Evolutionary conservation across 2,329 filamentous ascomycete species (phyloP).

Genomic region (Knufia petricola): DNA sequence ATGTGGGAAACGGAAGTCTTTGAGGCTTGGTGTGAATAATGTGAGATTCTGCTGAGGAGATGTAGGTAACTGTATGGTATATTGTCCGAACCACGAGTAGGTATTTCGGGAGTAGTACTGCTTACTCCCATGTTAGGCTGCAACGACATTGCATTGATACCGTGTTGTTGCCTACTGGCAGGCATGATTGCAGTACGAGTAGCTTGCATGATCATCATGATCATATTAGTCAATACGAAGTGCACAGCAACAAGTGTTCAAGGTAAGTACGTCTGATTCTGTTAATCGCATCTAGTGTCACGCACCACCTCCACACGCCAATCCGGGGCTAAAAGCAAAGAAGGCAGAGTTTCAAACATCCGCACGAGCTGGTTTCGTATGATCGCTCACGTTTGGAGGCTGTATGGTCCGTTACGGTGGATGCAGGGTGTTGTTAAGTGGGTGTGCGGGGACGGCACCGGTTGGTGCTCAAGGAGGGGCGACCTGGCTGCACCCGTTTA

Average conservation of each 20-base stretch:
- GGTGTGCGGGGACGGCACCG: background rate
- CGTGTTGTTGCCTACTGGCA: background rate
- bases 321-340: too few species aligned
- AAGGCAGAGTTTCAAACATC: too few species aligned
- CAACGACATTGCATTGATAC: background rate
- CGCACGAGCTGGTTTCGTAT: too few species aligned
- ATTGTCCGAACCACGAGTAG: background rate
- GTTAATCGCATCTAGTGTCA: too few species aligned
- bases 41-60: conserved; percentile 5
- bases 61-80: background rate
- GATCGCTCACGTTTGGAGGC: too few species aligned
- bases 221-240: background rate
- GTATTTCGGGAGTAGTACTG: background rate
- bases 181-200: background rate
- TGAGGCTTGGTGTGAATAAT: background rate
- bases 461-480: background rate
- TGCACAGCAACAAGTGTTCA: background rate
- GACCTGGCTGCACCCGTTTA: background rate
- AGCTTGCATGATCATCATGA: background rate
- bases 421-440: too few species aligned
- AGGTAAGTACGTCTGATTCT: too few species aligned
- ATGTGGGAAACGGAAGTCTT: background rate
- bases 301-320: too few species aligned
- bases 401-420: background rate
- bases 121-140: background rate